These are phyloP conservation scores for Ophidiomyces ophidiicola DNA, from an alignment of 2,329 filamentous ascomycete genomes.

Conservation along the genomic window DNA sequence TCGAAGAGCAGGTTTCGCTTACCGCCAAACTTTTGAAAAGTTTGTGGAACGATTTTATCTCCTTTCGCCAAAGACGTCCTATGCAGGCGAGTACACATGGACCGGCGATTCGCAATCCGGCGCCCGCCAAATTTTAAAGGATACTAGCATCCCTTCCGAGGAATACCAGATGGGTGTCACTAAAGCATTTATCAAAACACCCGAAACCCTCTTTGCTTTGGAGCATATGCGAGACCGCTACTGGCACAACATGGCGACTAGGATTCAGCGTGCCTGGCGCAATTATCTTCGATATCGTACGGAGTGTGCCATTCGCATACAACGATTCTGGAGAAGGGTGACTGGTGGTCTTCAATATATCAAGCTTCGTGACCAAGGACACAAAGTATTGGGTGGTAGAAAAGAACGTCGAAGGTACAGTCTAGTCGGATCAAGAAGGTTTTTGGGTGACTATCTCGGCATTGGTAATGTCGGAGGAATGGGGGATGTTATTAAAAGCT, in stretches of 20 bases:
- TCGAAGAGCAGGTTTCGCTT: constrained; percentile 88
- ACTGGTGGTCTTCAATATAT: constrained; percentile 81
- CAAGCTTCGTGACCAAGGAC: constrained; percentile 75
- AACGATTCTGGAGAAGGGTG: constrained; percentile 90
- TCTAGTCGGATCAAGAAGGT: constrained; percentile 78
- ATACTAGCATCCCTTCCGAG: constrained; percentile 86
- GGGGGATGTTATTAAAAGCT: constrained; percentile 66
- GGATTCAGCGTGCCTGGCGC: constrained; percentile 94
- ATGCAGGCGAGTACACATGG: constrained; percentile 96
- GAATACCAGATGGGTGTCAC: constrained; percentile 96
- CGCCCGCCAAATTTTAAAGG: constrained; percentile 83
- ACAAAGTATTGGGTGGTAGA: constrained; percentile 64
- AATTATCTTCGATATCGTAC: constrained; percentile 87
- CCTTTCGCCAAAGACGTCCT: constrained; percentile 84
- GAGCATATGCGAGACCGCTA: constrained; percentile 97
- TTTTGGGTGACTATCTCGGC: constrained; percentile 89
- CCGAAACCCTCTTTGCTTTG: constrained; percentile 88
- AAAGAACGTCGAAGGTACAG: constrained; percentile 90
- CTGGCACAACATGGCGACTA: constrained; percentile 98
- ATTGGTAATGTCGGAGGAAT: constrained; percentile 68
- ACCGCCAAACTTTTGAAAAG: constrained; percentile 93
- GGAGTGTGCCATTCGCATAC: constrained; percentile 87
- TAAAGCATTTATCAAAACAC: constrained; percentile 96
- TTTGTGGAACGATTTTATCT: constrained; percentile 97
- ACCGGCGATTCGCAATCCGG: constrained; percentile 76